Conservation (phyloP, 768 basidiomycete genomes). For the Termitomyces sp. region DNA sequence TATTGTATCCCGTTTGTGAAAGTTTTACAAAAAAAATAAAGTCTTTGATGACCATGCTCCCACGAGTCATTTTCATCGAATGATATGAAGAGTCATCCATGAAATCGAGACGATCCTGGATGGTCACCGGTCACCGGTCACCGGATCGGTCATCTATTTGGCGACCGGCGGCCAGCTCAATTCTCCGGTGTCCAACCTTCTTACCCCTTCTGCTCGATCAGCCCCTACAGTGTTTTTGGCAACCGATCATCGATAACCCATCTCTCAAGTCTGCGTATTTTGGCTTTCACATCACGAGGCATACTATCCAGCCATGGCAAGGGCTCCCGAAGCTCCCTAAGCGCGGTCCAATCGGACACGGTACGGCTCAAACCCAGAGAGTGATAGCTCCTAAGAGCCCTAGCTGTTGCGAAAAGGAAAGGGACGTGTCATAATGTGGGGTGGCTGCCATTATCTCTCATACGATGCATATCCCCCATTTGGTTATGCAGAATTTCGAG, state of each 20-base stretch:
- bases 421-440: slow-evolving; percentile 7
- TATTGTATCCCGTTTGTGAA: slow-evolving; percentile 12
- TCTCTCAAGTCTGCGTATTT: slow-evolving; percentile 2
- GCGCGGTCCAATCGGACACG: slow-evolving; percentile 15
- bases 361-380: slow-evolving; percentile 7
- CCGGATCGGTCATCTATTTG: slow-evolving; percentile 19
- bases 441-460: slow-evolving; percentile 5
- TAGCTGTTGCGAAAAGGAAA: slow-evolving; percentile 10
- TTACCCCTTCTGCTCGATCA: slow-evolving; percentile 7
- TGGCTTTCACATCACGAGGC: slow-evolving; percentile 10
- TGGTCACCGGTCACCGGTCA: slow-evolving; percentile 10
- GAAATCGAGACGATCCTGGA: too few species aligned
- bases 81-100: too few species aligned
- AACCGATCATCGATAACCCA: slow-evolving; percentile 4
- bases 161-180: slow-evolving; percentile 14
- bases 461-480: slow-evolving; percentile 10
- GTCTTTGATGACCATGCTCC: not conserved
- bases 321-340: slow-evolving; percentile 5
- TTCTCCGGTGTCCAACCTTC: slow-evolving; percentile 8
- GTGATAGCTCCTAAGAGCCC: slow-evolving; percentile 10
- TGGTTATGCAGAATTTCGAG: slow-evolving; percentile 2
- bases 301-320: slow-evolving; percentile 1
- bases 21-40: not conserved
- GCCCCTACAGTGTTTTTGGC: slow-evolving; percentile 3
- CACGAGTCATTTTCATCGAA: not conserved